Base-by-base conservation (phyloP, 371 early-diverging fungal genomes). In the Apophysomyces ossiformis region DNA sequence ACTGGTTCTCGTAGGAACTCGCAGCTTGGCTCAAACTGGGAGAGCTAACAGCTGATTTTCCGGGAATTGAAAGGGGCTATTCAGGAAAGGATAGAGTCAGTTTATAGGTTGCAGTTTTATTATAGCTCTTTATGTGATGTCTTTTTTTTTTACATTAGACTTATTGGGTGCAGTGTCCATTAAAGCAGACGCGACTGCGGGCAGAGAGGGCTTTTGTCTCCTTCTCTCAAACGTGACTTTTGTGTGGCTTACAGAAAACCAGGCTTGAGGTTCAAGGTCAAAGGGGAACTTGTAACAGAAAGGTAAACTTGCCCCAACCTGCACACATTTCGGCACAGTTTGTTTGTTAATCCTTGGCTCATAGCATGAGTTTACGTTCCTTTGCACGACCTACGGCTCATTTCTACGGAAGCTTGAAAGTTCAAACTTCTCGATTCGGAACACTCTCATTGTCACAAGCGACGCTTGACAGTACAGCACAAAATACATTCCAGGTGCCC, bases 401-500 rank as follows among this genome's bases (percentile, higher is more conserved):
- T 3, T 26, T 50, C 21, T 26, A 26, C 54, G 21, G 54, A 9
- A 21, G 9, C 21, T 50, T 50, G 54, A 50, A n/a, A 21, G 21
- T 21, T 11, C 54, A 50, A 4, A 50, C 54, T 8, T 50, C 60
- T 60, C 60, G 60, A 7, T 60, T 60, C 18, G 60, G 60, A 8
- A 60, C 60, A 26, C 18, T 60, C 12, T 39, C 60, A 8, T 35
- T 60, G 60, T 43, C 60, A 35, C 44, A 60, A 60, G 38, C 60
- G 32, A 26, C 60, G 41, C 45, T 60, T 26, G 60, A 13, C 36
- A 18, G 21, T 26, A 50, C 54, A 16, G 65, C 46, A 32, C 67
- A 64, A 26, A 65, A 64, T 58, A 68, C 71, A 9, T 79, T 79
- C 58, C 73, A 79, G 69, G 65, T 77, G 46, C 84, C 84, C 54